Evolutionary conservation across 1,139 yeast species (phyloP).

Genomic region (Kodamaea derodonti): DNA sequence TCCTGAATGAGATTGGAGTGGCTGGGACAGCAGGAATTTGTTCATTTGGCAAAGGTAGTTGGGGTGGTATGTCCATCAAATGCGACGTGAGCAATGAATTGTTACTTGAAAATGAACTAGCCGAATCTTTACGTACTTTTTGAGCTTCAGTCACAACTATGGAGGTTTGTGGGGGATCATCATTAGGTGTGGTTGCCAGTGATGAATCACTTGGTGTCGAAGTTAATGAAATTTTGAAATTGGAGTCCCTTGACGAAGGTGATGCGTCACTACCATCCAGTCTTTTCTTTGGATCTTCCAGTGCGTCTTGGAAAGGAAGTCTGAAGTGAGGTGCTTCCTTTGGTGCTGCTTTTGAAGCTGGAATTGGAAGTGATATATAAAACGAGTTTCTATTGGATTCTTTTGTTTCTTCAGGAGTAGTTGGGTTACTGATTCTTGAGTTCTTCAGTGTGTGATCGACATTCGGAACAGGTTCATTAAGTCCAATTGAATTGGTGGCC

Average conservation of each 20-base stretch:
- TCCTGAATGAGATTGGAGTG: slow-evolving; percentile 30
- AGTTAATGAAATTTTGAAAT: not conserved
- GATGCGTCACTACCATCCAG: not conserved
- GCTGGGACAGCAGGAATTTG: slow-evolving; percentile 47
- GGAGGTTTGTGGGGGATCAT: not conserved
- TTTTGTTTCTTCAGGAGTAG: slow-evolving; percentile 6
- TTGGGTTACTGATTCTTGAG: slow-evolving; percentile 4
- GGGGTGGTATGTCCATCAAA: slow-evolving; percentile 50
- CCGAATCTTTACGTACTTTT: slow-evolving; percentile 23
- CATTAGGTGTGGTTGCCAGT: not conserved
- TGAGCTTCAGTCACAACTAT: not conserved
- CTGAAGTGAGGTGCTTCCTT: slow-evolving; percentile 51
- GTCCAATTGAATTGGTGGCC: not conserved
- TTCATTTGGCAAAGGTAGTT: slow-evolving; percentile 50
- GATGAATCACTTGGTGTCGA: slow-evolving; percentile 1
- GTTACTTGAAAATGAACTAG: slow-evolving; percentile 26
- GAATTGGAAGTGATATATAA: slow-evolving; percentile 23
- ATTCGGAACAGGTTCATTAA: not conserved
- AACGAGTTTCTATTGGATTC: slow-evolving; percentile 6
- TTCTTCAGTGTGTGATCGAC: not conserved
- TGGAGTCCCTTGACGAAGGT: not conserved
- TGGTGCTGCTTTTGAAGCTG: slow-evolving; percentile 18
- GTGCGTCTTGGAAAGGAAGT: slow-evolving; percentile 57
- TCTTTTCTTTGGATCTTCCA: not conserved
- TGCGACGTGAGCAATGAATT: slow-evolving; percentile 30